These are phyloP conservation scores for Penicillium psychrosexuale DNA, from an alignment of 2,329 filamentous ascomycete species.

Conservation along the genomic window DNA sequence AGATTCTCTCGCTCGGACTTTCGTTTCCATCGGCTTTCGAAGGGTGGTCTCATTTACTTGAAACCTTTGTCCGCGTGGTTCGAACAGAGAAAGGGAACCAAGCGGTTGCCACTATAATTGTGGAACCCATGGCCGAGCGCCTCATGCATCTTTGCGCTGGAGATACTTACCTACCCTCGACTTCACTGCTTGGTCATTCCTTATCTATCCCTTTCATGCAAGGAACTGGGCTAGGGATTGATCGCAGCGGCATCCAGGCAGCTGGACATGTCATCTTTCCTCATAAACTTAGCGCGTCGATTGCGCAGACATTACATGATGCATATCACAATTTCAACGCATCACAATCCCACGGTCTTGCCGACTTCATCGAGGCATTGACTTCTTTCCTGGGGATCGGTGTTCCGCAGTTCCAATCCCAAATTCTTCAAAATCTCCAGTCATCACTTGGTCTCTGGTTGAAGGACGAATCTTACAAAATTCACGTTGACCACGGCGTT, in stretches of 20 bases:
- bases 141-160: constrained; percentile 37
- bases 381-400: constrained; percentile 53
- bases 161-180: constrained; percentile 36
- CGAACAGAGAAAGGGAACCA: constrained; percentile 64
- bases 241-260: constrained; percentile 3
- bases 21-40: constrained; percentile 26
- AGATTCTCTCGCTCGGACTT: constrained; percentile 62
- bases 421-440: constrained; percentile 60
- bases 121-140: constrained; percentile 67
- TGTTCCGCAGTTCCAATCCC: constrained; percentile 51
- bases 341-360: constrained; percentile 40
- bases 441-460: constrained; percentile 35
- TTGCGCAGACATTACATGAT: constrained; percentile 52
- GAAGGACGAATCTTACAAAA: constrained; percentile 29
- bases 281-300: constrained; percentile 62
- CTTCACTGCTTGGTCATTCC: constrained; percentile 32
- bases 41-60: constrained; percentile 54
- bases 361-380: constrained; percentile 54
- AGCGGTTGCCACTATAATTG: constrained; percentile 61
- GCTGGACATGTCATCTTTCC: constrained; percentile 17
- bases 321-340: constrained; percentile 52
- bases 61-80: constrained; percentile 55
- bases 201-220: constrained; percentile 35
- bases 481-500: constrained; percentile 27
- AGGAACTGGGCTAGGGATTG: constrained; percentile 8